Conservation (phyloP, 2,329 filamentous ascomycete genomes). For the Diplodia seriata region DNA sequence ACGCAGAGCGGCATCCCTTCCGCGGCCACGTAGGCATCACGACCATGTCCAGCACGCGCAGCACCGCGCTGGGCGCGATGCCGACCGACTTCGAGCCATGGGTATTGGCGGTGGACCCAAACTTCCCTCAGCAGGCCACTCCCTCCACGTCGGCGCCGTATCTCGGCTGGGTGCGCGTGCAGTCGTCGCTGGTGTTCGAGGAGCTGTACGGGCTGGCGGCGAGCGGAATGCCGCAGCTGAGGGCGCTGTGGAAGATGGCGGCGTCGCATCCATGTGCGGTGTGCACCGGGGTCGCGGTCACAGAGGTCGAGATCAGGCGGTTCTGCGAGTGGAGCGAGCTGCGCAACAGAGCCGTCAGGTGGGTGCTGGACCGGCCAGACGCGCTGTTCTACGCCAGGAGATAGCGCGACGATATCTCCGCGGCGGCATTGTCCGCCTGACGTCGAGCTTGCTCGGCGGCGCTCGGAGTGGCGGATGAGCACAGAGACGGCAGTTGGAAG, state of each 20-base stretch:
- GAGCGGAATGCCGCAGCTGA: not conserved
- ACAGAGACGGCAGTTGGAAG: not conserved
- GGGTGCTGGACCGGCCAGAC: constrained; percentile 28
- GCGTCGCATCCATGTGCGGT: constrained; percentile 27
- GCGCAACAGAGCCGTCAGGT: constrained; percentile 11
- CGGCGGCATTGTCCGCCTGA: no score
- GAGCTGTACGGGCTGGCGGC: constrained; percentile 12
- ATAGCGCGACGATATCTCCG: constrained; percentile 5
- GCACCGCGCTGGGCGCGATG: constrained; percentile 8
- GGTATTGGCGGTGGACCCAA: constrained; percentile 4
- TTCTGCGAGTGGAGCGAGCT: constrained; percentile 11
- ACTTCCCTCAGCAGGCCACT: not conserved
- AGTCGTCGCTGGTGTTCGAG: constrained; percentile 20
- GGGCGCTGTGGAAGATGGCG: constrained; percentile 17
- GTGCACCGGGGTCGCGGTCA: constrained; percentile 11
- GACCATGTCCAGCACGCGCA: constrained; percentile 22
- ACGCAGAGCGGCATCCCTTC: constrained; percentile 2
- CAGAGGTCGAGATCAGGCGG: constrained; percentile 24
- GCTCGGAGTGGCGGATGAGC: not conserved
- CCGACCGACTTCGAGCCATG: constrained; percentile 22
- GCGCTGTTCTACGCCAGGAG: constrained; percentile 20
- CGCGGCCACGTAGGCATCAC: not conserved
- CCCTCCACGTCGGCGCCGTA: not conserved
- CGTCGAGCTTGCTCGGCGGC: not conserved
- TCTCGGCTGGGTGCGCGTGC: constrained; percentile 9